Evolutionary conservation across 2,329 filamentous ascomycete species (phyloP), one percentile per base, ranked within the genome.

Genomic region (Trichoderma polysporum): DNA sequence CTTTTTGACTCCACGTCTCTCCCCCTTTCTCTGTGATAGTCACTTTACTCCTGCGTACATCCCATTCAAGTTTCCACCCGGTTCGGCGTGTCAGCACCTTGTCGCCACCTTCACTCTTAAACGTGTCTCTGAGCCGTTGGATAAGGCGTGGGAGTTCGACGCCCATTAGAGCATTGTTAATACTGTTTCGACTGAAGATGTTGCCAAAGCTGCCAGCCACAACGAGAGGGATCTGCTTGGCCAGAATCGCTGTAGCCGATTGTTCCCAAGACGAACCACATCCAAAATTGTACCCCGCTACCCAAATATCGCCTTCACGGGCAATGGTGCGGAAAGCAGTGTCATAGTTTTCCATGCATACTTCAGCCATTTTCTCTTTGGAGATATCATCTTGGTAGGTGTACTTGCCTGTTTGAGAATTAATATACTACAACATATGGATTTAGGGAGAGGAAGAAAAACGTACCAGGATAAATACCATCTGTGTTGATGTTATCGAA

Each of bases 311-410:
- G 57, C 88, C 88, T 0, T 86, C 75, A 70, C 85, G 85, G 53
- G 91, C 89, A 39, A 89, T 82, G 1, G 79, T 77, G 10, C 83
- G 78, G 76, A 97, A 97, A 0, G 82, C 76, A 0, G 85, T 80
- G 76, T 98, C 94, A 80, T 97, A 98, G 83, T 98, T 98, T 76
- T 91, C 86, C 93, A 98, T 97, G 78, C 91, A 94, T 0, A 94
- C 93, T 71, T 91, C 83, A 0, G 93, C 92, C 94, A 98, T 97
- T 66, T 88, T 88, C 69, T 92, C 90, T 0, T 80, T 82, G 0
- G 91, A 81, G 1, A 98, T 84, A 73, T 91, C 86, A 75, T 98
- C 94, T 76, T 96, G 92, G 79, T 98, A 98, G 0, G 94, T 97
- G 77, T 92, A 93, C 76, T 94, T 93, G 4, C 92, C 41, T 45